phyloP scores from a whole-genome alignment of 345 rosid species.

The Lumnitzera littorea region DNA sequence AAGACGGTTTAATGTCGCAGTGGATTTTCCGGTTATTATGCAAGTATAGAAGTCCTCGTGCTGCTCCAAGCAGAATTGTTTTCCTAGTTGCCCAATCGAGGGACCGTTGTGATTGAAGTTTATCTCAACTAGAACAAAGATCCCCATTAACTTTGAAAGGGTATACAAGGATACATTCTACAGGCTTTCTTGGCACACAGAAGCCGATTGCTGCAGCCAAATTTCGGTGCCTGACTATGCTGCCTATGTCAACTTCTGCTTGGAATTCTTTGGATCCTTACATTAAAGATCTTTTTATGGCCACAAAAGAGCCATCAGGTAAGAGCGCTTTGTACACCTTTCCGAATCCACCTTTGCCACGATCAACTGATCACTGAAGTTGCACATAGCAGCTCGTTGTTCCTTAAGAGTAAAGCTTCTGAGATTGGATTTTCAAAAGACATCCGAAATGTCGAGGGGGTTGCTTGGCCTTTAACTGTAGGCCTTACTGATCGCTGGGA shows the following conservation, averaged over 20 bases:
- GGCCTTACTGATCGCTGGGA: background rate
- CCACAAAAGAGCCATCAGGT: slow-evolving; percentile 5
- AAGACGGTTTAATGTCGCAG: too few species aligned
- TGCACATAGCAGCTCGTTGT: slow-evolving; percentile 1
- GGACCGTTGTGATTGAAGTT: background rate
- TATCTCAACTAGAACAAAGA: background rate
- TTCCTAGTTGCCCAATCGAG: slow-evolving; percentile 8
- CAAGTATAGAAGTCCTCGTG: slow-evolving; percentile 2
- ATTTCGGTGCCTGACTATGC: slow-evolving; percentile 1
- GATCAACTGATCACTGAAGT: background rate
- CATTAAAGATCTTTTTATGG: background rate
- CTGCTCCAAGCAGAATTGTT: slow-evolving; percentile 5
- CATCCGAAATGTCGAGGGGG: too few species aligned
- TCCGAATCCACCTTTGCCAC: slow-evolving; percentile 9
- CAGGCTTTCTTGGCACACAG: background rate
- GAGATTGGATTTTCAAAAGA: background rate
- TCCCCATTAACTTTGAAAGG: slow-evolving; percentile 3
- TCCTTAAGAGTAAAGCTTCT: slow-evolving; percentile 4
- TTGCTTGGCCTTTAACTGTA: background rate
- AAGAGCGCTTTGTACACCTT: background rate
- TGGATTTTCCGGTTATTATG: background rate
- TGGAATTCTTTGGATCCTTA: background rate
- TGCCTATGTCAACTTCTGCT: background rate
- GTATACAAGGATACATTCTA: background rate
- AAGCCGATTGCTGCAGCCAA: slow-evolving; percentile 1